Evolutionary conservation across 805 yeast genomes (phyloP), one percentile per base, ranked within the genome.

Genomic region (Zygosaccharomyces rouxii): DNA sequence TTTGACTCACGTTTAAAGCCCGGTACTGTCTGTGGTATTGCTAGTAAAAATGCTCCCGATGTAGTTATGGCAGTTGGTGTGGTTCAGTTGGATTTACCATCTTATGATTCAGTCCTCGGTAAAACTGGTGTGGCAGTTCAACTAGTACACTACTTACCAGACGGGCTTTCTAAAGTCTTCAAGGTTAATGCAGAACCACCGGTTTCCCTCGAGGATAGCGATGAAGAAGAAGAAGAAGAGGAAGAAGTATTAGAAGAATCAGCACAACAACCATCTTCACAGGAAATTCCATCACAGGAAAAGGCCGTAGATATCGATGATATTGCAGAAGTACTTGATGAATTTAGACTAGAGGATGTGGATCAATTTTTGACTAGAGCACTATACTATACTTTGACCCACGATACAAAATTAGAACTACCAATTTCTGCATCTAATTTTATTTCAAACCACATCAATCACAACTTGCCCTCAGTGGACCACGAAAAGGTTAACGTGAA

Each of bases 341-440:
- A 67, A 7, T 67, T 85, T n/a, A 67, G 74, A 1, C 70, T 76
- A 0, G 83, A 80, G 42, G 92, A 87, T 52, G 69, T 87, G 18
- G 96, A 94, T 62, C 76, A 82, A 46, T 81, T 88, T 49, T 86
- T 89, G 66, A 70, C 76, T 41, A 73, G 88, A 51, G 80, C 97
- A 0, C 71, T 89, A 26, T 70, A 84, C 25, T 89, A 86, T 57
- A 77, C 94, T 0, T 71, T 89, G 37, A 79, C 83, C 18, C 73
- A 71, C 37, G 81, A 78, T 46, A 38, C 52, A 1, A 68, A 73
- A 16, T 57, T 86, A 6, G 78, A 74, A 21, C 60, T 81, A 3
- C 97, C 98, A 5, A 73, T 87, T 25, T 69, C 78, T 1, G 75
- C 95, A 3, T 87, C 97, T 0, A 77, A 74, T 19, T 84, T 92